Conservation (phyloP, 148 eudicot genomes). For the Euryodendron excelsum region DNA sequence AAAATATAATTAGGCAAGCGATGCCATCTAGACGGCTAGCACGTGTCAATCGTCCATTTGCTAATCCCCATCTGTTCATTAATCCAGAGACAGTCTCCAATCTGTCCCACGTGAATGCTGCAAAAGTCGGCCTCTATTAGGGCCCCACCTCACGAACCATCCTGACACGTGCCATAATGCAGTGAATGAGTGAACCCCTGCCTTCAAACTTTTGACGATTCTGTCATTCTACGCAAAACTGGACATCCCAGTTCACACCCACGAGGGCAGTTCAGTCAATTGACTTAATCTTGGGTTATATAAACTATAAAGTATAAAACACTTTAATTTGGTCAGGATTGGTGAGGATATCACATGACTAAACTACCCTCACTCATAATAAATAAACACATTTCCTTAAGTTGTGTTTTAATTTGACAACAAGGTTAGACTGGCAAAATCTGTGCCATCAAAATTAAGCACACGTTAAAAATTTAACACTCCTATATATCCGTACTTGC, state of each 20-base stretch:
- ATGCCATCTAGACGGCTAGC: background rate
- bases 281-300: too few species aligned
- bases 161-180: conserved; percentile 19
- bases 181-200: background rate
- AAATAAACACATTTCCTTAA: too few species aligned
- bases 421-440: too few species aligned
- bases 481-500: too few species aligned
- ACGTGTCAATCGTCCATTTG: background rate
- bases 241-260: background rate
- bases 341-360: too few species aligned
- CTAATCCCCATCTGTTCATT: background rate
- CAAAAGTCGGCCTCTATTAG: background rate
- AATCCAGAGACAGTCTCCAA: conserved; percentile 8
- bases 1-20: background rate
- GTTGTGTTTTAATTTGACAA: too few species aligned
- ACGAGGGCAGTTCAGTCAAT: background rate
- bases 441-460: too few species aligned
- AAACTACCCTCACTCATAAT: too few species aligned
- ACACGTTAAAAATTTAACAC: too few species aligned
- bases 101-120: conserved; percentile 22
- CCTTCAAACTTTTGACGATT: background rate
- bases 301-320: too few species aligned
- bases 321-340: too few species aligned
- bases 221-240: background rate
- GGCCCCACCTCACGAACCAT: conserved; percentile 12